A percentile compares a stretch with the other conserved stretches of the same genome.
Evolutionary conservation across 2,329 filamentous ascomycete species (phyloP).

Genomic region (Rugonectria rugulosa): DNA sequence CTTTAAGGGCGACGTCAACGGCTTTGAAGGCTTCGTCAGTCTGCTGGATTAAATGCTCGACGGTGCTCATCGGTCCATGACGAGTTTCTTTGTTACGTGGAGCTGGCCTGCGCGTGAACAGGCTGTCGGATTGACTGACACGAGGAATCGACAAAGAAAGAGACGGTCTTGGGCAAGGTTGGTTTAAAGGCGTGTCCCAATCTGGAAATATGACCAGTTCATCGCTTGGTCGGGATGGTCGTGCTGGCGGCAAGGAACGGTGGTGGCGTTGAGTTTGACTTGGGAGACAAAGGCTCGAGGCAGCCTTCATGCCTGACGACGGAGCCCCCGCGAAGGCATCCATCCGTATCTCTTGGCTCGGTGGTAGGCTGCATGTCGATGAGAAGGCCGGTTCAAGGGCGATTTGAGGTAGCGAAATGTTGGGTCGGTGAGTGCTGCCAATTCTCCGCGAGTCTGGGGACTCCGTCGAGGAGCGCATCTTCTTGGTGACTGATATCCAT

Average conservation of each 20-base stretch:
- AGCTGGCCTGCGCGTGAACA: slow-evolving; percentile 11
- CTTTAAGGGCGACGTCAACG: slow-evolving; percentile 50
- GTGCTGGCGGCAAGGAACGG: slow-evolving; percentile 30
- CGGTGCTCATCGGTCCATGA: slow-evolving; percentile 44
- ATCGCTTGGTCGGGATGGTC: slow-evolving; percentile 34
- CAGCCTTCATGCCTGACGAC: slow-evolving; percentile 36
- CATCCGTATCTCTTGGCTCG: slow-evolving; percentile 50
- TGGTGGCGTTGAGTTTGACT: slow-evolving; percentile 30
- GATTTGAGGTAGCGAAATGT: slow-evolving; percentile 47
- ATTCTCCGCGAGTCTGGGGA: slow-evolving; percentile 45
- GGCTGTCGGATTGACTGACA: slow-evolving; percentile 21
- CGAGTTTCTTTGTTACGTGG: slow-evolving; percentile 25
- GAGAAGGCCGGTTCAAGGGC: slow-evolving; percentile 49
- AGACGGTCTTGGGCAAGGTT: slow-evolving; percentile 16
- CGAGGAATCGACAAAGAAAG: slow-evolving; percentile 37
- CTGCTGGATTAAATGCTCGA: slow-evolving; percentile 56
- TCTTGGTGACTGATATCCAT: slow-evolving; percentile 34
- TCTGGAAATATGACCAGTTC: slow-evolving; percentile 17
- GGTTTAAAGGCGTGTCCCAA: slow-evolving; percentile 13
- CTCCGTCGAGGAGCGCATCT: slow-evolving; percentile 16
- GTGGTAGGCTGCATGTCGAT: slow-evolving; percentile 54
- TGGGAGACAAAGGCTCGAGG: slow-evolving; percentile 45
- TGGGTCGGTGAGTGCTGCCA: slow-evolving; percentile 49
- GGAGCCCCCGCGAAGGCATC: slow-evolving; percentile 39
- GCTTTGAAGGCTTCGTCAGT: slow-evolving; percentile 60